These are phyloP conservation scores for Limnanthes douglasii DNA, from an alignment of 345 rosid species.

Conservation along the genomic window DNA sequence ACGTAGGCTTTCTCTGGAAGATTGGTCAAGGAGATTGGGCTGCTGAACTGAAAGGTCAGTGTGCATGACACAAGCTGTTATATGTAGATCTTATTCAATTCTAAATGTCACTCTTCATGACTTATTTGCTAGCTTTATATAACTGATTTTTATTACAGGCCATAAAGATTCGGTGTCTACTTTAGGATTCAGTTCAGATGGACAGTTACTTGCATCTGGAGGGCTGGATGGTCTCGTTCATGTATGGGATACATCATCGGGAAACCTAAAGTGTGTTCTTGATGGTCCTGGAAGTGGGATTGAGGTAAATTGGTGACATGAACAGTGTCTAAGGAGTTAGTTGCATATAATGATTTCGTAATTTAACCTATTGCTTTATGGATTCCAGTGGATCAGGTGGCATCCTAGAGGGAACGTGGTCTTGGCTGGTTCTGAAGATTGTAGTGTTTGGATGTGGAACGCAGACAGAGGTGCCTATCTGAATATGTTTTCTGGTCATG, in stretches of 20 bases:
- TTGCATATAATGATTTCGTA: background rate
- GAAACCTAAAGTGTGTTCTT: conserved; percentile 35
- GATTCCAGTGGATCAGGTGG: conserved; percentile 85
- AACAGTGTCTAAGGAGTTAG: background rate
- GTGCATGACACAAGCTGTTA: background rate
- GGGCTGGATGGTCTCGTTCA: conserved; percentile 68
- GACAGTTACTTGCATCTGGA: conserved; percentile 69
- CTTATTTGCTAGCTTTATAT: background rate
- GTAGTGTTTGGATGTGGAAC: conserved; percentile 90
- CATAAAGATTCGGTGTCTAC: conserved; percentile 71
- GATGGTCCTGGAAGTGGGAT: conserved; percentile 68
- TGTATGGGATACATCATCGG: conserved; percentile 57
- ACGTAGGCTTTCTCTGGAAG: conserved; percentile 69
- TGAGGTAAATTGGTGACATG: conserved; percentile 45
- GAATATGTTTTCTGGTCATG: conserved; percentile 72
- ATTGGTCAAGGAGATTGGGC: conserved; percentile 90
- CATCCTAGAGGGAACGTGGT: conserved; percentile 87
- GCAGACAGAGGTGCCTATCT: conserved; percentile 65
- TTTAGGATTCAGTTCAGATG: conserved; percentile 66
- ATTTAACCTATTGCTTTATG: conserved; percentile 6
- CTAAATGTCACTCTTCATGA: conserved; percentile 1
- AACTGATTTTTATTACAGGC: conserved; percentile 23
- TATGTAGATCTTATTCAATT: background rate
- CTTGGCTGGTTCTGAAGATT: conserved; percentile 81
- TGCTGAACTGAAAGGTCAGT: conserved; percentile 45